These are phyloP conservation scores for Metschnikowia sp. DNA, from an alignment of 805 yeast species.

Conservation along the genomic window DNA sequence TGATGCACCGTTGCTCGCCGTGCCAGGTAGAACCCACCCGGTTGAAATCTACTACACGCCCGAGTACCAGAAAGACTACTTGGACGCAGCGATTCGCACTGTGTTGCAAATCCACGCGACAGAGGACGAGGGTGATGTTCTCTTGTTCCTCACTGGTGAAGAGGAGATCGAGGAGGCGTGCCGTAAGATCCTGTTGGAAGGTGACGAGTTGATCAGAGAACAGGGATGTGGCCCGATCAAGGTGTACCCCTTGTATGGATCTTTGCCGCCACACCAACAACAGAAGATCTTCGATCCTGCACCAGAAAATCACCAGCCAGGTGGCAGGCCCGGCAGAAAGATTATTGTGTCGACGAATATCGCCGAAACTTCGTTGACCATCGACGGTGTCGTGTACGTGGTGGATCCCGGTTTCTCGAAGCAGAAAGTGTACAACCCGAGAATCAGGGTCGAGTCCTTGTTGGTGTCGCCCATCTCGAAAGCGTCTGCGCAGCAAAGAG, in stretches of 20 bases:
- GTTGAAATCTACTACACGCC: constrained; percentile 97
- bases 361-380: constrained; percentile 96
- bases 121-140: constrained; percentile 88
- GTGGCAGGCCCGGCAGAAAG: constrained; percentile 93
- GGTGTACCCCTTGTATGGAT: constrained; percentile 94
- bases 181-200: constrained; percentile 80
- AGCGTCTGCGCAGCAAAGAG: constrained; percentile 97
- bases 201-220: constrained; percentile 84
- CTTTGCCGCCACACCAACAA: constrained; percentile 93
- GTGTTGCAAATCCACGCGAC: constrained; percentile 96
- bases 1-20: constrained; percentile 91
- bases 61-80: constrained; percentile 90
- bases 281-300: constrained; percentile 93
- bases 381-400: constrained; percentile 95
- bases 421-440: constrained; percentile 94
- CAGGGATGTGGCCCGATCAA: constrained; percentile 84
- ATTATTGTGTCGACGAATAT: constrained; percentile 90
- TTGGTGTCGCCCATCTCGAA: constrained; percentile 94
- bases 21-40: constrained; percentile 97
- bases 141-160: constrained; percentile 89
- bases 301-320: constrained; percentile 63
- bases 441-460: constrained; percentile 91
- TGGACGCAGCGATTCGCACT: constrained; percentile 93
- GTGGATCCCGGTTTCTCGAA: constrained; percentile 97
- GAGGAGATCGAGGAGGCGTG: constrained; percentile 98